phyloP scores from a whole-genome alignment of 768 basidiomycete species.

The Kwoniella europaea region DNA sequence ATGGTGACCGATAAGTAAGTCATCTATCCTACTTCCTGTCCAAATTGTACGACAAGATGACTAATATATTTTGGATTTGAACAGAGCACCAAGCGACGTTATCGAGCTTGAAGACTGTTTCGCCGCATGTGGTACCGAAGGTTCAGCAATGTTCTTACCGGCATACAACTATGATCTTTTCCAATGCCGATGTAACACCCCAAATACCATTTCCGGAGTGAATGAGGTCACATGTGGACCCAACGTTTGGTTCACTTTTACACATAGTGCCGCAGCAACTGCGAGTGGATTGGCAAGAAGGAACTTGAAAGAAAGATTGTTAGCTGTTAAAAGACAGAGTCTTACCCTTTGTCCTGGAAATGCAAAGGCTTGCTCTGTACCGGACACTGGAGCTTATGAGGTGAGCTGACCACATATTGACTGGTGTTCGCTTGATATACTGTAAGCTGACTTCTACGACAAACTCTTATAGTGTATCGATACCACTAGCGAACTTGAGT shows the following conservation, averaged over 20 bases:
- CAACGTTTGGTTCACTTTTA: slow-evolving; percentile 5
- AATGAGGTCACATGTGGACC: background rate
- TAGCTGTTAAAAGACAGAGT: slow-evolving; percentile 3
- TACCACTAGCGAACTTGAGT: slow-evolving; percentile 18
- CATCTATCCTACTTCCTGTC: background rate
- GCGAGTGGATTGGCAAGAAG: slow-evolving; percentile 18
- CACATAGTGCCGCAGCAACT: slow-evolving; percentile 2
- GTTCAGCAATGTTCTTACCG: slow-evolving; percentile 4
- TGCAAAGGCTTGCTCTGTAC: slow-evolving; percentile 16
- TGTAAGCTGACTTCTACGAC: too few relatives aligned
- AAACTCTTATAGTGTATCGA: slow-evolving; percentile 16
- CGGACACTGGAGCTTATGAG: slow-evolving; percentile 9
- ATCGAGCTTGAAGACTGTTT: slow-evolving; percentile 9
- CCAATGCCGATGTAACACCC: slow-evolving; percentile 9
- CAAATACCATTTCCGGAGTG: background rate
- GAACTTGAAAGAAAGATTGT: background rate
- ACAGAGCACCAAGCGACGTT: too few relatives aligned
- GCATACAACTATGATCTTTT: background rate
- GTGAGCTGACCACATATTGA: background rate
- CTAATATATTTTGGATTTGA: too few relatives aligned
- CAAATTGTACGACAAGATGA: background rate
- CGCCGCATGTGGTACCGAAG: background rate
- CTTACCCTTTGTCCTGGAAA: slow-evolving; percentile 15
- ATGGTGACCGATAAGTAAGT: slow-evolving; percentile 9
- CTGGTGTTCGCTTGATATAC: too few relatives aligned